phyloP scores from a whole-genome alignment of 768 basidiomycete genomes.

The Pholiota molesta region DNA sequence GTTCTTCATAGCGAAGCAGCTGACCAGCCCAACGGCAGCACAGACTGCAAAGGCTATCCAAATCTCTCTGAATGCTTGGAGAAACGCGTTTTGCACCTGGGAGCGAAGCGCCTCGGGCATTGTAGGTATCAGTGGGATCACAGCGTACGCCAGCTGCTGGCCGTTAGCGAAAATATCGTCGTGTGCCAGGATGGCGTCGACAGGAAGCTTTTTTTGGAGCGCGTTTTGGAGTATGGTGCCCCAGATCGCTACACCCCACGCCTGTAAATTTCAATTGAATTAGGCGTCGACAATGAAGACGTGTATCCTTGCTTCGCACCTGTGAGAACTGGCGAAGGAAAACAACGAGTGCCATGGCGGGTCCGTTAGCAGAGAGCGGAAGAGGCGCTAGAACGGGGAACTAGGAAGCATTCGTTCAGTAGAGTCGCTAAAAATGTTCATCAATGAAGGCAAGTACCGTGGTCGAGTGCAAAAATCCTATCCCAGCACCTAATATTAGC shows the following conservation, averaged over 20 bases:
- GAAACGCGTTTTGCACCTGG: slow-evolving; percentile 10
- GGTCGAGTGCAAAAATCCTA: slow-evolving; percentile 9
- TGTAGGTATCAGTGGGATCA: slow-evolving; percentile 42
- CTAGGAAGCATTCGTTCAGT: neutral
- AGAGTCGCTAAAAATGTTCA: neutral
- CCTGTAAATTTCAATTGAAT: neutral
- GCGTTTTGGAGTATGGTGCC: slow-evolving; percentile 54
- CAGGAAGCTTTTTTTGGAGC: slow-evolving; percentile 43
- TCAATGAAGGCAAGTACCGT: slow-evolving; percentile 1
- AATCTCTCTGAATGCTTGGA: slow-evolving; percentile 13
- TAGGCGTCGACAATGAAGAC: slow-evolving; percentile 9
- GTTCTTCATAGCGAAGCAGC: slow-evolving; percentile 13
- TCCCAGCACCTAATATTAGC: slow-evolving; percentile 5
- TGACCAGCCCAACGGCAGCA: slow-evolving; percentile 12
- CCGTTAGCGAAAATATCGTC: slow-evolving; percentile 32
- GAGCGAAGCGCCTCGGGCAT: slow-evolving; percentile 33
- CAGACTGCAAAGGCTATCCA: slow-evolving; percentile 17
- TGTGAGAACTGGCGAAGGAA: slow-evolving; percentile 10
- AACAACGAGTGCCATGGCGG: slow-evolving; percentile 7
- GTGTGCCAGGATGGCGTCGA: slow-evolving; percentile 7
- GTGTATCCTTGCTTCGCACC: neutral
- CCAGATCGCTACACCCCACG: slow-evolving; percentile 50
- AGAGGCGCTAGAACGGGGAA: slow-evolving; percentile 8
- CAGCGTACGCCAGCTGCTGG: slow-evolving; percentile 44
- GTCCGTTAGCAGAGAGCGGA: slow-evolving; percentile 5